Percentiles rank a stretch among this genome's conserved stretches.
phyloP scores from a whole-genome alignment of 345 rosid genomes.

The Gossypium herbaceum region DNA sequence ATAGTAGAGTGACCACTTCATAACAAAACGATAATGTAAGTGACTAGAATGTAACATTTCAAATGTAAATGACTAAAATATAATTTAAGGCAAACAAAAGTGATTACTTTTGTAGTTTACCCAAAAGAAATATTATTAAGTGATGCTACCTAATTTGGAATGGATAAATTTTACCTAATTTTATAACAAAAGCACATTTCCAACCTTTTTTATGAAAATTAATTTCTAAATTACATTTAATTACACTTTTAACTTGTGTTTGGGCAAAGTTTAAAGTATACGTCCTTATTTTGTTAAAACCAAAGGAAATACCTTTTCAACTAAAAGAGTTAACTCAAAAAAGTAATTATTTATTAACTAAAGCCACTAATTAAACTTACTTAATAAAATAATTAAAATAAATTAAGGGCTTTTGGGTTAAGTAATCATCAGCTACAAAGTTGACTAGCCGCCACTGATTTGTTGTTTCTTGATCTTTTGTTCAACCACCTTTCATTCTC shows the following conservation, averaged over 20 bases:
- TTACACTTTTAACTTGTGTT: not conserved
- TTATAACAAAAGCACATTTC: too few relatives aligned
- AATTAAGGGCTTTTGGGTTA: not conserved
- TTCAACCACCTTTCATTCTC: slow-evolving; percentile 1
- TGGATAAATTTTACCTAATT: too few relatives aligned
- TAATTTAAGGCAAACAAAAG: too few relatives aligned
- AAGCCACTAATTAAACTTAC: not conserved
- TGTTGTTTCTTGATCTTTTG: not conserved
- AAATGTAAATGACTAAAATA: too few relatives aligned
- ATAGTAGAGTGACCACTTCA: too few relatives aligned
- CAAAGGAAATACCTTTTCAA: not conserved
- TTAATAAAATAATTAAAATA: not conserved
- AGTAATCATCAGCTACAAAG: not conserved
- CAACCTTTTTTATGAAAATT: not conserved
- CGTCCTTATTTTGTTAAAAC: not conserved
- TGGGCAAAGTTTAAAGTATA: not conserved
- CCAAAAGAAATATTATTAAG: not conserved
- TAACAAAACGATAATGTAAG: too few relatives aligned
- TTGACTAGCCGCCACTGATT: not conserved
- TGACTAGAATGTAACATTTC: too few relatives aligned
- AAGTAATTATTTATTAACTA: not conserved
- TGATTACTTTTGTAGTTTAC: too few relatives aligned
- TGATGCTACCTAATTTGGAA: too few relatives aligned
- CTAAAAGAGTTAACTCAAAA: not conserved
- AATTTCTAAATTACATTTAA: not conserved